phyloP scores from a whole-genome alignment of 371 early-diverging fungal genomes.

The Coemansia sp. region DNA sequence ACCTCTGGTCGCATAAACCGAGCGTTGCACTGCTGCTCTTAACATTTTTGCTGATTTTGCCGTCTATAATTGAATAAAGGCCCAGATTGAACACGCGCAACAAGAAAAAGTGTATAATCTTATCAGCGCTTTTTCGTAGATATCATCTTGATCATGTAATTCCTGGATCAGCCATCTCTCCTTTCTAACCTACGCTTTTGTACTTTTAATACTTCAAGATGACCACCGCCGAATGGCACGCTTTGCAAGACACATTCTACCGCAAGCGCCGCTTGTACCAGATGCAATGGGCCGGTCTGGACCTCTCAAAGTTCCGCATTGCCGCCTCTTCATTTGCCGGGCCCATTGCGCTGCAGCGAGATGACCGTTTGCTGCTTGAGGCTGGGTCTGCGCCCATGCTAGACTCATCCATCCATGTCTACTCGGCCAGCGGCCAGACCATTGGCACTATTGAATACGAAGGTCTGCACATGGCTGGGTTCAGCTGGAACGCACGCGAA shows the following conservation, averaged over 20 bases:
- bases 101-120: background rate
- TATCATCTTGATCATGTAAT: background rate
- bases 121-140: background rate
- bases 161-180: background rate
- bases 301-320: slow-evolving; percentile 77
- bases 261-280: slow-evolving; percentile 76
- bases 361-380: slow-evolving; percentile 76
- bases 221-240: slow-evolving; percentile 54
- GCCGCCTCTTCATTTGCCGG: slow-evolving; percentile 88
- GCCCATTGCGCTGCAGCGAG: slow-evolving; percentile 90
- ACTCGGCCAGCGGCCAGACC: slow-evolving; percentile 79
- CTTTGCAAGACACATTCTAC: slow-evolving; percentile 58
- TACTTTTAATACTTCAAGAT: background rate
- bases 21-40: slow-evolving; percentile 11
- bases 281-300: slow-evolving; percentile 84
- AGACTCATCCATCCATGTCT: slow-evolving; percentile 79
- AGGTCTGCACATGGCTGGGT: slow-evolving; percentile 79
- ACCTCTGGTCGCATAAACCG: background rate
- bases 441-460: slow-evolving; percentile 92
- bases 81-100: background rate
- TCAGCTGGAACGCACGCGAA: slow-evolving; percentile 89
- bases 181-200: background rate
- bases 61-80: background rate
- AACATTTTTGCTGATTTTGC: slow-evolving; percentile 13
- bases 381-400: slow-evolving; percentile 69